Conservation (phyloP, 768 basidiomycete species). For the Myochromella boudieri region DNA sequence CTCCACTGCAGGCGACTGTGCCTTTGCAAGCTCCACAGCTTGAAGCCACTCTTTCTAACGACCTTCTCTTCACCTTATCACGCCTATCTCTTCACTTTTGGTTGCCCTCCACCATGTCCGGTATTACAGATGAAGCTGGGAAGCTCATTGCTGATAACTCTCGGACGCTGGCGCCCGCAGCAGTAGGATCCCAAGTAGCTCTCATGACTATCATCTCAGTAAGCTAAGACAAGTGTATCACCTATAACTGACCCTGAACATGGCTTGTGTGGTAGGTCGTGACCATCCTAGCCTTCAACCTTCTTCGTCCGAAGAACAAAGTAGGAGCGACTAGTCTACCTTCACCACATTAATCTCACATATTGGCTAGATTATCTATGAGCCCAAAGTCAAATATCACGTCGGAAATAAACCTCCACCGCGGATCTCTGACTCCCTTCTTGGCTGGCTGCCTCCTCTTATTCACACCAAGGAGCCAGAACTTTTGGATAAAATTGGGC, state of each 20-base stretch:
- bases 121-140: slow-evolving; percentile 34
- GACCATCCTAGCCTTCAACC: slow-evolving; percentile 77
- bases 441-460: slow-evolving; percentile 91
- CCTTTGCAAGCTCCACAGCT: slow-evolving; percentile 9
- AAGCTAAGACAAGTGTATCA: slow-evolving; percentile 24
- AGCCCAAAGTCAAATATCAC: slow-evolving; percentile 93
- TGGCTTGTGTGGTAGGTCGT: slow-evolving; percentile 40
- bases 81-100: neutral
- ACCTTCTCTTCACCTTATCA: slow-evolving; percentile 9
- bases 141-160: slow-evolving; percentile 41
- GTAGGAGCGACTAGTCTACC: slow-evolving; percentile 38
- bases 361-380: slow-evolving; percentile 70
- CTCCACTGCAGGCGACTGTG: slow-evolving; percentile 1
- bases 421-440: slow-evolving; percentile 75
- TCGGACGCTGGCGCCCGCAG: slow-evolving; percentile 76
- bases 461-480: slow-evolving; percentile 85
- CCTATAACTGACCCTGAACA: slow-evolving; percentile 6
- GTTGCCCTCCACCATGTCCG: slow-evolving; percentile 27
- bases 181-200: slow-evolving; percentile 75
- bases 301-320: slow-evolving; percentile 87
- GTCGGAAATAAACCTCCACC: slow-evolving; percentile 76
- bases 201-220: slow-evolving; percentile 77
- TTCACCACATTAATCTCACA: slow-evolving; percentile 10
- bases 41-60: slow-evolving; percentile 13
- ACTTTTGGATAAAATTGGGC: slow-evolving; percentile 82